Conservation (phyloP, 148 eudicot species). For the Arctostaphylos glauca region DNA sequence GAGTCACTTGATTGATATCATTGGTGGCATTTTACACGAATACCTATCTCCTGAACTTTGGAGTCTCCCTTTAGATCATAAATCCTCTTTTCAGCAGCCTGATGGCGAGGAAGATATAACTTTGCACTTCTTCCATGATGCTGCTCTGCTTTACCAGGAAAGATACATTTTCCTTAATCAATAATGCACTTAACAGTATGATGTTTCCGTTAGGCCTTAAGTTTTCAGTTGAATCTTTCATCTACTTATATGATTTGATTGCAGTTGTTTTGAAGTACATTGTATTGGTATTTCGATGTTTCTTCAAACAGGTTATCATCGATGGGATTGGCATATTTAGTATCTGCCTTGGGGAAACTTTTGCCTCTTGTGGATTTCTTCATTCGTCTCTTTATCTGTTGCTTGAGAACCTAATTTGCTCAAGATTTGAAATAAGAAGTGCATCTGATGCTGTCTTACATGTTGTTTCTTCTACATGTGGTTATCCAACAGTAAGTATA, state of each 20-base stretch:
- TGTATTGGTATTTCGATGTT: conserved; percentile 22
- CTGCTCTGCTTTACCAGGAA: conserved; percentile 76
- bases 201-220: not conserved
- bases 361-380: conserved; percentile 81
- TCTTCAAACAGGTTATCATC: conserved; percentile 64
- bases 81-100: conserved; percentile 43
- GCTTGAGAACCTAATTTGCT: conserved; percentile 84
- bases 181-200: conserved; percentile 1
- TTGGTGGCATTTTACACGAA: conserved; percentile 80
- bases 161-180: conserved; percentile 20
- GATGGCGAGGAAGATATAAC: conserved; percentile 38
- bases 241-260: not conserved
- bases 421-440: conserved; percentile 65
- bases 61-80: conserved; percentile 68
- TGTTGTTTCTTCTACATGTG: conserved; percentile 62
- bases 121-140: conserved; percentile 72
- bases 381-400: conserved; percentile 74
- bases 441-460: conserved; percentile 79
- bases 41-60: conserved; percentile 75
- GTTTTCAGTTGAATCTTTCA: conserved; percentile 17
- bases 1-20: conserved; percentile 55
- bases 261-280: not conserved
- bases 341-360: conserved; percentile 63
- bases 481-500: conserved; percentile 65
- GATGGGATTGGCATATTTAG: conserved; percentile 87